Percentiles rank a stretch among this genome's conserved stretches.
Evolutionary conservation across 2,329 filamentous ascomycete genomes (phyloP).

Genomic region (Drechmeria coniospora): DNA sequence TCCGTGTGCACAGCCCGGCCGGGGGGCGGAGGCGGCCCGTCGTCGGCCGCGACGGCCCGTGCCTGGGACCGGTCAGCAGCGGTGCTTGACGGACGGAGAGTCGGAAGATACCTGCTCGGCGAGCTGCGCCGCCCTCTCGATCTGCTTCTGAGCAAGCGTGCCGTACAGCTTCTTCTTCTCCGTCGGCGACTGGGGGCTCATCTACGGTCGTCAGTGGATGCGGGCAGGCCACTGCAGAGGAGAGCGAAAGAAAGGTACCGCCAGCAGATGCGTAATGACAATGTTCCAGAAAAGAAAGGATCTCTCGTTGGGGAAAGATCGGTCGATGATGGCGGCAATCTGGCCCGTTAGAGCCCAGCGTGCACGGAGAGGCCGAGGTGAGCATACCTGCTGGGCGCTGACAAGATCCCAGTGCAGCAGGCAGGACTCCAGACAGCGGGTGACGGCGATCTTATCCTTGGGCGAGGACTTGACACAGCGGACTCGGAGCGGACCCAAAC

Average conservation of each 20-base stretch:
- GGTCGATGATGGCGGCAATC: constrained; percentile 39
- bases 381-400: constrained; percentile 40
- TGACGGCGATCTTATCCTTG: constrained; percentile 24
- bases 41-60: constrained; percentile 6
- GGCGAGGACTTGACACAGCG: constrained; percentile 38
- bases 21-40: constrained; percentile 9
- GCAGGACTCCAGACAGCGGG: constrained; percentile 35
- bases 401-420: constrained; percentile 38
- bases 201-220: constrained; percentile 19
- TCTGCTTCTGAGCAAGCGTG: constrained; percentile 33
- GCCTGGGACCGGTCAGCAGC: constrained; percentile 6
- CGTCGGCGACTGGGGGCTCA: constrained; percentile 28
- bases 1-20: constrained; percentile 25
- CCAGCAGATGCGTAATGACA: constrained; percentile 34
- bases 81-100: not conserved
- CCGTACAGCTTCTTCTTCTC: constrained; percentile 36
- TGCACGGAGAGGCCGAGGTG: not conserved
- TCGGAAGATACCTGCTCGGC: constrained; percentile 23
- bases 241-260: constrained; percentile 20
- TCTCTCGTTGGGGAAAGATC: constrained; percentile 31
- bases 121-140: constrained; percentile 31
- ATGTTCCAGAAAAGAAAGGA: constrained; percentile 40
- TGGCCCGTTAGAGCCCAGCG: constrained; percentile 9
- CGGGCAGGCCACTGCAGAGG: not conserved
- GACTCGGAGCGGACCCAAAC: constrained; percentile 32